Base-by-base conservation (phyloP, 202 grass and related monocot species). In the Miscanthus sacchariflorus region DNA sequence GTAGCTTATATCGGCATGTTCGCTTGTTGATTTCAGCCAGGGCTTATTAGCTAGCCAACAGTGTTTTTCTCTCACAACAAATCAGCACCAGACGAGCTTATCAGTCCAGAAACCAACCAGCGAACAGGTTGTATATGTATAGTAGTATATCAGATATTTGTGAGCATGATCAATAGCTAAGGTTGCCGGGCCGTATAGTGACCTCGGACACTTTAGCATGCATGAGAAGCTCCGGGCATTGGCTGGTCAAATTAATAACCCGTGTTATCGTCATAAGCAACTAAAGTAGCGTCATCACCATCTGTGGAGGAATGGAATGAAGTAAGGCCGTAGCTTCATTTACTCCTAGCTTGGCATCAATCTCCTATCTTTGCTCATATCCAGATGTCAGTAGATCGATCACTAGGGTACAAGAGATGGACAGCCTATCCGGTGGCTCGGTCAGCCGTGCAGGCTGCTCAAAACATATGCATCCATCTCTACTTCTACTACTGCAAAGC, bases 161-260 rank as follows among this genome's bases (percentile, higher is more conserved):
- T 88, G 72, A 76, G 9, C 24, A 52, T 13, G 3, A 63, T 40
- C 39, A 42, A 19, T 19, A 12, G 24, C 70, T 86, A 88, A 70
- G 46, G 49, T 82, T 64, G 65, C 65, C 80, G 12, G 48, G 49
- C 63, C 80, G 11, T 10, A 25, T 83, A 81, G 82, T 91, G 86
- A 77, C 66, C 49, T 72, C 12, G 56, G 48, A 71, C 82, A 44
- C 77, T 82, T 81, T 67, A 21, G 19, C 19, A 9, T 82, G 90
- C 90, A 88, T 77, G 54, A 82, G 65, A 85, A 78, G 6, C 18
- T 25, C 33, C 4, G 3, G 33, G 52, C 43, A 91, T 77, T 85
- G 86, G 90, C 72, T 67, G 52, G 77, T 81, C 90, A 88, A 82
- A 91, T 77, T 77, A 84, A 64, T 64, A 81, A 84, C 61, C 28